These are phyloP conservation scores for Polyplosphaeria fusca DNA, from an alignment of 495 filamentous ascomycete species.

Conservation along the genomic window DNA sequence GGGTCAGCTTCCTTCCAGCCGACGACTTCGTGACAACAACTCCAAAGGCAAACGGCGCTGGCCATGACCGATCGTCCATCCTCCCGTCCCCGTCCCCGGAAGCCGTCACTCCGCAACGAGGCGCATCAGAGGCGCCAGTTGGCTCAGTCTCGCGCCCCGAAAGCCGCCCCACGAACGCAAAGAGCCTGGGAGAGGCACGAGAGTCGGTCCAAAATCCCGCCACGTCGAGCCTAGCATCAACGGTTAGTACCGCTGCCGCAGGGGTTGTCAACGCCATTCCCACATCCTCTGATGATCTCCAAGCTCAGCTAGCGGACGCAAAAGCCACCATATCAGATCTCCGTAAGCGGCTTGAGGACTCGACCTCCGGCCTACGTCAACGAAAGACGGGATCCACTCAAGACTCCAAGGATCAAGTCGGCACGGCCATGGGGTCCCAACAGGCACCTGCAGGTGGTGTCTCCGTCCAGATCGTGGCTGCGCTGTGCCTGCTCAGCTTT, in stretches of 20 bases:
- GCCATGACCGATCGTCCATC: slow-evolving; percentile 32
- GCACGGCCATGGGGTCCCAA: slow-evolving; percentile 50
- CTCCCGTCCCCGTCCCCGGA: slow-evolving; percentile 37
- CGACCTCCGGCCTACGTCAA: slow-evolving; percentile 63
- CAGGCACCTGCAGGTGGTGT: slow-evolving; percentile 67
- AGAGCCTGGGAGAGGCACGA: slow-evolving; percentile 35
- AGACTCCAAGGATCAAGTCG: slow-evolving; percentile 41
- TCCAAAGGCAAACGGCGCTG: slow-evolving; percentile 51
- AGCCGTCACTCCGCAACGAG: slow-evolving; percentile 38
- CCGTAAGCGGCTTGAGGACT: slow-evolving; percentile 64
- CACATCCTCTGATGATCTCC: slow-evolving; percentile 61
- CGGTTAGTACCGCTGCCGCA: slow-evolving; percentile 46
- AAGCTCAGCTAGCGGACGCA: slow-evolving; percentile 69
- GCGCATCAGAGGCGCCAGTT: slow-evolving; percentile 23
- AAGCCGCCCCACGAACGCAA: slow-evolving; percentile 32
- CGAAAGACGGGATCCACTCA: slow-evolving; percentile 45
- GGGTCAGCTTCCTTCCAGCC: slow-evolving; percentile 75
- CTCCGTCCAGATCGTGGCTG: slow-evolving; percentile 78
- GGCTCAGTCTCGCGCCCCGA: slow-evolving; percentile 36
- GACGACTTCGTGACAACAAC: slow-evolving; percentile 48
- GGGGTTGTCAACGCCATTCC: slow-evolving; percentile 46
- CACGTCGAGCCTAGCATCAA: slow-evolving; percentile 20
- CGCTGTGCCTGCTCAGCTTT: slow-evolving; percentile 83
- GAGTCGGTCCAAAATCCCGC: slow-evolving; percentile 34
- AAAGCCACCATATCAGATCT: slow-evolving; percentile 69